These are phyloP conservation scores for Fusarium sarcochroum DNA, from an alignment of 2,329 filamentous ascomycete species.

Conservation along the genomic window DNA sequence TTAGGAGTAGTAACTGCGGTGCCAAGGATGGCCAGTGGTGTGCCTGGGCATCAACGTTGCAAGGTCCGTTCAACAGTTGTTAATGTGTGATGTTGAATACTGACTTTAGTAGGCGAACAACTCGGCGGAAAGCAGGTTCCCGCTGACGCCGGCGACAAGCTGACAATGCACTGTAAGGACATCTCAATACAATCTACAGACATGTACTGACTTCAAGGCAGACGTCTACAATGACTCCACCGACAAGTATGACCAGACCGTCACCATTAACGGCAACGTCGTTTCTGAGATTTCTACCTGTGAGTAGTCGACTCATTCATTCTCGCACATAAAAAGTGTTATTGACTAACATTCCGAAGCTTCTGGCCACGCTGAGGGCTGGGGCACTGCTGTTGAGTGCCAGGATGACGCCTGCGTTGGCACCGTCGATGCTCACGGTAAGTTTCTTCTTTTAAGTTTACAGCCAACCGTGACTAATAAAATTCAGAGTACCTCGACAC, in stretches of 20 bases:
- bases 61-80: background rate
- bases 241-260: constrained; percentile 32
- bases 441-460: background rate
- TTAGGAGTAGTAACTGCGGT: constrained; percentile 18
- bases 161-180: constrained; percentile 30
- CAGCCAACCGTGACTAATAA: background rate
- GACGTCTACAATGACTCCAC: constrained; percentile 37
- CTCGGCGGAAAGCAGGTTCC: constrained; percentile 31
- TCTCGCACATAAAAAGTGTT: too few species aligned
- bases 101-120: constrained; percentile 15
- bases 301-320: background rate
- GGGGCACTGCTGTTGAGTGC: constrained; percentile 39
- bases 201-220: background rate
- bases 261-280: constrained; percentile 9
- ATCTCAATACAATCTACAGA: accelerated
- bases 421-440: constrained; percentile 21
- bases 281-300: constrained; percentile 30
- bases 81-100: background rate
- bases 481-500: constrained; percentile 29
- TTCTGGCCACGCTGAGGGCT: constrained; percentile 31
- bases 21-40: constrained; percentile 34
- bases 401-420: constrained; percentile 37
- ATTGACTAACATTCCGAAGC: constrained; percentile 1
- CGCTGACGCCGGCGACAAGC: constrained; percentile 17
- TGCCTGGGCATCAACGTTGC: constrained; percentile 34